These are phyloP conservation scores for Calonectria honghensis DNA, from an alignment of 2,329 filamentous ascomycete genomes.

Conservation along the genomic window DNA sequence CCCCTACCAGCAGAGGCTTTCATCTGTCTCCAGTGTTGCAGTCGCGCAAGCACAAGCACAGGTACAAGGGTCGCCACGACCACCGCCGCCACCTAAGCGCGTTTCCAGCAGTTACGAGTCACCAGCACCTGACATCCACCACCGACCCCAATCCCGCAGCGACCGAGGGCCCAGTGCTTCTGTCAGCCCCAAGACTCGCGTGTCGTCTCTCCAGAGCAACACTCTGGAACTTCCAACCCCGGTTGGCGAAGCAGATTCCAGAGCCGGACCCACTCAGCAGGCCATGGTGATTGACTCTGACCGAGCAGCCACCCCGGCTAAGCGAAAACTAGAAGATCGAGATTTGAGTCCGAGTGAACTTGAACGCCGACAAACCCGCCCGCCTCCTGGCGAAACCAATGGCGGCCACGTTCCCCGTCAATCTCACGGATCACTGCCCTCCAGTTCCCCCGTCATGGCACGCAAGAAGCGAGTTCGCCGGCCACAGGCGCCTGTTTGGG, in stretches of 20 bases:
- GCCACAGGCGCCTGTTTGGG: conserved; percentile 68
- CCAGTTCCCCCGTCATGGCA: conserved; percentile 58
- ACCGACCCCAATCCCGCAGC: conserved; percentile 72
- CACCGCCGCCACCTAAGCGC: conserved; percentile 62
- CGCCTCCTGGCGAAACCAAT: conserved; percentile 70
- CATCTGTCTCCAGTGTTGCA: conserved; percentile 55
- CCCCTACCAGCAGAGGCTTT: conserved; percentile 74
- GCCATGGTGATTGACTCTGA: conserved; percentile 57
- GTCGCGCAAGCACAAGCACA: conserved; percentile 55
- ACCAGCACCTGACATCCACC: conserved; percentile 63
- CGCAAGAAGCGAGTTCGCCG: conserved; percentile 65
- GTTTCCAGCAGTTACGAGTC: conserved; percentile 68
- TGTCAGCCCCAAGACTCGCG: conserved; percentile 85
- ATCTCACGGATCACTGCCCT: conserved; percentile 51
- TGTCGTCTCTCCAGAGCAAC: conserved; percentile 71
- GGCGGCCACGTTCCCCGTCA: conserved; percentile 56
- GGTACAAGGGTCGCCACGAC: conserved; percentile 60
- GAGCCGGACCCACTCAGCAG: conserved; percentile 50
- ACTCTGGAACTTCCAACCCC: conserved; percentile 56
- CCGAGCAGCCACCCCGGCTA: conserved; percentile 61
- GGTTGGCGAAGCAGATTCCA: conserved; percentile 54
- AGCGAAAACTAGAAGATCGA: conserved; percentile 64
- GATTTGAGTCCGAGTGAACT: conserved; percentile 70
- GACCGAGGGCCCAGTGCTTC: conserved; percentile 83
- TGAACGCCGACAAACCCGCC: conserved; percentile 68